Conservation (phyloP, 768 basidiomycete genomes). For the Clathrus columnatus region DNA sequence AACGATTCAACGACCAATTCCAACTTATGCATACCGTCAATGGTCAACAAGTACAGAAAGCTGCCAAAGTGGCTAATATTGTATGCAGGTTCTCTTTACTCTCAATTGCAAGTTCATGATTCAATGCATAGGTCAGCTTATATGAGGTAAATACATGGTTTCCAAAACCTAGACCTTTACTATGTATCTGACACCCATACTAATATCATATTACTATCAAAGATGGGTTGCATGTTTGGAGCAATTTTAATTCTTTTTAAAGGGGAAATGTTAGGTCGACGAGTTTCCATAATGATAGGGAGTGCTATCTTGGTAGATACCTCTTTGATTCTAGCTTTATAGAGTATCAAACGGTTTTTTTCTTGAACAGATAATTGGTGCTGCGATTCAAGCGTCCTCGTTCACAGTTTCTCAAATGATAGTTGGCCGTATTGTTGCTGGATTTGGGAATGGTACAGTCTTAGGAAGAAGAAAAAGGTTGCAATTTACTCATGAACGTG, state of each 20-base stretch:
- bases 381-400: slow-evolving; percentile 5
- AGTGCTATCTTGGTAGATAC: slow-evolving; percentile 5
- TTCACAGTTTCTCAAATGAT: slow-evolving; percentile 7
- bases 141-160: slow-evolving; percentile 4
- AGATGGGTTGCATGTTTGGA: slow-evolving; percentile 10
- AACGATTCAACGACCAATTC: slow-evolving; percentile 8
- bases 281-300: slow-evolving; percentile 5
- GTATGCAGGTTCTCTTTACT: not conserved
- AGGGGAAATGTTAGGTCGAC: slow-evolving; percentile 5
- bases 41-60: slow-evolving; percentile 6
- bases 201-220: not conserved
- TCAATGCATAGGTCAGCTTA: slow-evolving; percentile 4
- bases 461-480: not conserved
- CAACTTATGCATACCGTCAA: slow-evolving; percentile 6
- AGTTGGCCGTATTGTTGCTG: slow-evolving; percentile 7
- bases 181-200: no score
- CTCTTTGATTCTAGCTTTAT: no score
- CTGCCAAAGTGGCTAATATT: slow-evolving; percentile 8
- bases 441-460: slow-evolving; percentile 6
- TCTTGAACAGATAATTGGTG: slow-evolving; percentile 4
- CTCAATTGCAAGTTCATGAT: not conserved
- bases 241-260: slow-evolving; percentile 7
- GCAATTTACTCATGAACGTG: not conserved
- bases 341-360: not conserved
- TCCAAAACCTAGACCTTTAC: not conserved